Evolutionary conservation across 768 basidiomycete genomes (phyloP).

Genomic region (Suillus placidus): DNA sequence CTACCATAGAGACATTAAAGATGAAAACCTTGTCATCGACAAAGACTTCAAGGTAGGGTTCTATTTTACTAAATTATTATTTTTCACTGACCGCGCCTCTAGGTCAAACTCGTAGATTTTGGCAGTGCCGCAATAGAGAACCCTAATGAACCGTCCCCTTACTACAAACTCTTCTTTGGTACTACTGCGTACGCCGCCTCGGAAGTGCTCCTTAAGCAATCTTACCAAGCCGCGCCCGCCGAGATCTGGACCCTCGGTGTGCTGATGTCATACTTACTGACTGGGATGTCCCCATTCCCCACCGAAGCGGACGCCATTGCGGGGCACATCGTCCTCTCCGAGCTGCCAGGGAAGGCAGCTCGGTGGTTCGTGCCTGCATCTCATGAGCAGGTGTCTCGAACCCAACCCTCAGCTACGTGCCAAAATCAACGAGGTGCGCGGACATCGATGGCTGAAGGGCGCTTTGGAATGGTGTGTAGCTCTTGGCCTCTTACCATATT

Average conservation of each 20-base stretch:
- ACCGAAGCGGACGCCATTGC: constrained; percentile 79
- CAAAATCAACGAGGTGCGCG: constrained; percentile 77
- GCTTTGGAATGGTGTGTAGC: constrained; percentile 26
- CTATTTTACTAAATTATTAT: not conserved
- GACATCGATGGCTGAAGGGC: constrained; percentile 77
- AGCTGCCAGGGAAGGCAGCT: constrained; percentile 40
- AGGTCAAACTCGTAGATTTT: constrained; percentile 97
- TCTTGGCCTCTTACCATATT: not conserved
- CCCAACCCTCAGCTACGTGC: constrained; percentile 81
- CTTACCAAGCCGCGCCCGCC: constrained; percentile 91
- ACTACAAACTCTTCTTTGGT: constrained; percentile 83
- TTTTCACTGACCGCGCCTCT: constrained; percentile 20
- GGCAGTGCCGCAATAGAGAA: constrained; percentile 84
- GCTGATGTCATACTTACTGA: constrained; percentile 91
- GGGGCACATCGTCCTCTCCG: constrained; percentile 59
- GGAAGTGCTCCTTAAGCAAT: constrained; percentile 86
- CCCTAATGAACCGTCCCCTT: constrained; percentile 60
- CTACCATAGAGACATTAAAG: constrained; percentile 95
- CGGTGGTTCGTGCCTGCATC: constrained; percentile 54
- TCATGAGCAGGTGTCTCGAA: constrained; percentile 80
- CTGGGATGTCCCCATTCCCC: constrained; percentile 91
- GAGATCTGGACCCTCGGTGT: constrained; percentile 98
- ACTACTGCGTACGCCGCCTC: constrained; percentile 96
- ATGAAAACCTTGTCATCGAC: constrained; percentile 90
- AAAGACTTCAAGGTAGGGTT: constrained; percentile 61